Evolutionary conservation across 768 basidiomycete genomes (phyloP).

Genomic region (Mycena metata): DNA sequence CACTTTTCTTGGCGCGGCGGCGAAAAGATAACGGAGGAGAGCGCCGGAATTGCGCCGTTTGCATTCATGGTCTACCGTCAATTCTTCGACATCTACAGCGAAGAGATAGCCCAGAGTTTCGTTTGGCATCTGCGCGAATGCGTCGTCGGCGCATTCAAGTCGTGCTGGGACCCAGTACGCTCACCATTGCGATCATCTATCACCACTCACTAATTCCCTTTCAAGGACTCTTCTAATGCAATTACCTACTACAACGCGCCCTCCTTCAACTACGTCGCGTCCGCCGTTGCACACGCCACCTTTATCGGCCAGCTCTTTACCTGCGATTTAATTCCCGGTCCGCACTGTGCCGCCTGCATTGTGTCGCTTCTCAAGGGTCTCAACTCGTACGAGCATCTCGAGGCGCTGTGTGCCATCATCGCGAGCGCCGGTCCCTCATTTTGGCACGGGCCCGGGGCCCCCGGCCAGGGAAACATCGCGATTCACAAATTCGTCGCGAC

Average conservation of each 20-base stretch:
- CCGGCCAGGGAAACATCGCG: slow-evolving; percentile 35
- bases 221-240: slow-evolving; percentile 35
- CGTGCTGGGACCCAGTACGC: slow-evolving; percentile 45
- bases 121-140: slow-evolving; percentile 43
- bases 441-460: slow-evolving; percentile 39
- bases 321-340: slow-evolving; percentile 37
- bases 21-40: slow-evolving; percentile 25
- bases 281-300: slow-evolving; percentile 40
- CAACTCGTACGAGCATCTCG: slow-evolving; percentile 45
- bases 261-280: slow-evolving; percentile 37
- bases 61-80: slow-evolving; percentile 41
- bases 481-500: slow-evolving; percentile 38
- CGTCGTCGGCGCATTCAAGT: slow-evolving; percentile 43
- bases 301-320: slow-evolving; percentile 49
- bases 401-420: slow-evolving; percentile 41
- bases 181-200: not conserved
- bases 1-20: slow-evolving; percentile 45
- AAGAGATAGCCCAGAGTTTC: slow-evolving; percentile 43
- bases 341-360: slow-evolving; percentile 40
- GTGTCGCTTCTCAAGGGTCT: slow-evolving; percentile 41
- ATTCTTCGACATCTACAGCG: slow-evolving; percentile 34
- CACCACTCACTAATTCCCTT: not conserved
- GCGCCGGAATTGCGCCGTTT: slow-evolving; percentile 40
- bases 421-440: slow-evolving; percentile 39
- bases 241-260: slow-evolving; percentile 36